Base-by-base conservation (phyloP, 305 asterid species). In the Fraxinus velutina region DNA sequence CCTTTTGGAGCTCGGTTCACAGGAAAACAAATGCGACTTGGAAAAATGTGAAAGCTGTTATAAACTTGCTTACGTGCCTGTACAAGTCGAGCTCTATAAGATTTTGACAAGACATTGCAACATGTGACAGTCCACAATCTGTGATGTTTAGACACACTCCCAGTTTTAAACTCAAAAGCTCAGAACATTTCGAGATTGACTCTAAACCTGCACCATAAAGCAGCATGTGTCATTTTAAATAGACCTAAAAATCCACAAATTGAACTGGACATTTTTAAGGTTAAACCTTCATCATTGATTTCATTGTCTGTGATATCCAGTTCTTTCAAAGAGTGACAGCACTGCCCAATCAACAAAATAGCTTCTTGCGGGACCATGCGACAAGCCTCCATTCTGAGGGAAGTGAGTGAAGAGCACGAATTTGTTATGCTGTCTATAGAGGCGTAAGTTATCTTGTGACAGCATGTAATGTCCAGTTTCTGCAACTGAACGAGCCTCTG, bases 351-450 rank as follows among this genome's bases (percentile, higher is more conserved):
- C 82, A 84, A 72, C 3, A 62, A 13, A 52, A 81, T 84, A 22
- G 81, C 87, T 21, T 86, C 86, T 76, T 71, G 57, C 1, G 81
- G 34, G 2, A 83, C 81, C 80, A 84, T 36, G 57, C 44, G 50
- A 75, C 89, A 86, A 27, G 83, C 79, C 82, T 86, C 89, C 87
- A 86, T 86, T 34, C 39, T 84, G 44, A 86, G 75, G 75, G 86
- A 84, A n/a, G 78, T 79, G 73, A 86, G 82, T 39, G 76, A 37
- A 13, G 78, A 17, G 37, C 89, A 84, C 2, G 83, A 79, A 71
- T 55, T 82, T 21, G 85, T 79, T 42, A 84, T 78, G 78, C 52
- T 81, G n/a, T 76, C 80, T 5, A 84, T 21, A 27, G 87, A 79
- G 37, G 85, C 82, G 72, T 47, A 72, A 13, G 85, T 83, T 75